Conservation (phyloP, 1,284 basidiomycete genomes). For the Malassezia equina region DNA sequence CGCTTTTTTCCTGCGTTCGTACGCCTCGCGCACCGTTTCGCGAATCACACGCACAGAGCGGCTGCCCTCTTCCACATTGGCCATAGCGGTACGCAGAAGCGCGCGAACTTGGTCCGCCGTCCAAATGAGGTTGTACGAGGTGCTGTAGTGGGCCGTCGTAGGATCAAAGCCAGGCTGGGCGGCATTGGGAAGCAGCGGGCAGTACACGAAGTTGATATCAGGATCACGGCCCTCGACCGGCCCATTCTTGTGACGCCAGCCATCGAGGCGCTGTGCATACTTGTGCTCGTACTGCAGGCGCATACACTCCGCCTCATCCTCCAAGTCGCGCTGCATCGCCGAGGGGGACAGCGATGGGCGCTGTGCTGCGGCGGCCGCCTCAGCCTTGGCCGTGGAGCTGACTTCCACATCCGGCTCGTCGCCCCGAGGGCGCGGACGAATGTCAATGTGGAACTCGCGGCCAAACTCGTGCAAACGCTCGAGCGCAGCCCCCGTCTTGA, state of each 20-base stretch:
- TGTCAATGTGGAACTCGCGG: conserved; percentile 23
- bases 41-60: conserved; percentile 10
- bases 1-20: conserved; percentile 2
- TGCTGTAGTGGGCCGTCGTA: conserved; percentile 29
- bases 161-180: conserved; percentile 34
- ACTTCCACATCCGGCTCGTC: not conserved
- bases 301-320: conserved; percentile 6
- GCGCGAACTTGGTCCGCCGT: conserved; percentile 34
- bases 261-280: conserved; percentile 23
- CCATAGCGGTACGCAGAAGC: conserved; percentile 24
- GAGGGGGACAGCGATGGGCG: not conserved
- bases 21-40: conserved; percentile 16
- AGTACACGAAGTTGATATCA: conserved; percentile 32
- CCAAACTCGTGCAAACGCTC: conserved; percentile 37
- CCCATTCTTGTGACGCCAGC: conserved; percentile 13
- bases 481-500: conserved; percentile 36
- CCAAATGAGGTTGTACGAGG: conserved; percentile 45
- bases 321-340: not conserved
- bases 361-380: not conserved
- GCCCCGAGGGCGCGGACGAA: conserved; percentile 4
- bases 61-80: conserved; percentile 25
- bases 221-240: not conserved
- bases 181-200: conserved; percentile 34
- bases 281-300: conserved; percentile 18
- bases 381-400: not conserved